Percentiles rank a stretch among this genome's conserved stretches.
Evolutionary conservation across 331 rosid genomes (phyloP).

Genomic region (Telfairia occidentalis): DNA sequence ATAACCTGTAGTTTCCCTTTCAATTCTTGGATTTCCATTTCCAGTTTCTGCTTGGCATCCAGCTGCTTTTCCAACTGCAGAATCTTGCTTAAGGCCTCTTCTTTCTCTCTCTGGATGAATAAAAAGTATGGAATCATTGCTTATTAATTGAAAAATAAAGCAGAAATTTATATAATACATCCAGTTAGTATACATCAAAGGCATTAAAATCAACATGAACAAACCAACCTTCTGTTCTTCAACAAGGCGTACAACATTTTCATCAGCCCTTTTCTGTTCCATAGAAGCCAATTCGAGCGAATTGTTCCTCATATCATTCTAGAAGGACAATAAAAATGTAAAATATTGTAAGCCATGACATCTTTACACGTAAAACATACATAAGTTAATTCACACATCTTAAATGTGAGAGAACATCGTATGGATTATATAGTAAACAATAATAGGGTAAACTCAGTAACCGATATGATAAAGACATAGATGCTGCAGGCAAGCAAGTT

Average conservation of each 20-base stretch:
- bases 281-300: conserved; percentile 66
- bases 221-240: conserved; percentile 73
- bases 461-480: not conserved
- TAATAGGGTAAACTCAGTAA: not conserved
- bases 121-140: not conserved
- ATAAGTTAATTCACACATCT: not conserved
- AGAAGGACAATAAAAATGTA: conserved; percentile 16
- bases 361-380: not conserved
- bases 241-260: conserved; percentile 63
- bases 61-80: conserved; percentile 73
- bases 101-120: conserved; percentile 63
- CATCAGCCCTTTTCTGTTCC: conserved; percentile 75
- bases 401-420: not conserved
- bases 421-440: not conserved
- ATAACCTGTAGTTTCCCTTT: conserved; percentile 82
- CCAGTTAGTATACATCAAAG: not conserved
- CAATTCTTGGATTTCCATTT: conserved; percentile 81
- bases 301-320: conserved; percentile 69
- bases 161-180: not conserved
- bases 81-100: conserved; percentile 66
- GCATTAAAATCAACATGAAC: not conserved
- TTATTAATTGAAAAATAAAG: not conserved
- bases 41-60: conserved; percentile 80
- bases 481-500: not conserved
- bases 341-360: not conserved